Evolutionary conservation across 768 basidiomycete genomes (phyloP).

Genomic region (Rhodotorula babjevae): DNA sequence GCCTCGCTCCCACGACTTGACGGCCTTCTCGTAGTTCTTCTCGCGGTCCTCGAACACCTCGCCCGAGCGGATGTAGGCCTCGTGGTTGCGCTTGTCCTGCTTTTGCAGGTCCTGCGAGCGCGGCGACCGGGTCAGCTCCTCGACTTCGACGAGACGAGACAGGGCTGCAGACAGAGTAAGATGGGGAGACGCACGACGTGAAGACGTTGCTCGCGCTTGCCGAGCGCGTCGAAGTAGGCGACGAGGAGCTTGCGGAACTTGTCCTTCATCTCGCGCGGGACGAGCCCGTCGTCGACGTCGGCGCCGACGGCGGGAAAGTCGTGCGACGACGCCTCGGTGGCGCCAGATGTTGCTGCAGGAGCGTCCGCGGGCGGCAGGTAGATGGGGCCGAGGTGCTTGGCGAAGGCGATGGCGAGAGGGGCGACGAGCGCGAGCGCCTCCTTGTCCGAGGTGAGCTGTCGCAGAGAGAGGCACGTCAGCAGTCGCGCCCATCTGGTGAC

Average conservation of each 20-base stretch:
- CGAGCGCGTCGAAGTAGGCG: conserved; percentile 83
- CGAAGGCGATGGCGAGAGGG: conserved; percentile 82
- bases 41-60: conserved; percentile 99
- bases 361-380: conserved; percentile 51
- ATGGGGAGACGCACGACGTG: conserved; percentile 45
- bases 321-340: not conserved
- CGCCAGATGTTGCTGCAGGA: not conserved
- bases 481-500: too few relatives aligned
- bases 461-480: too few relatives aligned
- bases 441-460: conserved; percentile 42
- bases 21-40: conserved; percentile 98
- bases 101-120: conserved; percentile 77
- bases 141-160: too few relatives aligned
- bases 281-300: conserved; percentile 60
- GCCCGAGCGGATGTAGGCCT: conserved; percentile 97
- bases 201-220: conserved; percentile 84
- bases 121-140: not conserved
- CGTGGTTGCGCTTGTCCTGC: conserved; percentile 92
- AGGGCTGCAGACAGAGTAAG: too few relatives aligned
- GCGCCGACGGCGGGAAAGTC: conserved; percentile 28
- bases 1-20: conserved; percentile 87
- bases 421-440: conserved; percentile 52
- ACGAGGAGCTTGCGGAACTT: conserved; percentile 89
- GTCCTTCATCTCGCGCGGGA: conserved; percentile 78
- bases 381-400: conserved; percentile 83